Evolutionary conservation across 2,329 filamentous ascomycete species (phyloP).

Genomic region (Immersiporthe knoxdaviesiana): DNA sequence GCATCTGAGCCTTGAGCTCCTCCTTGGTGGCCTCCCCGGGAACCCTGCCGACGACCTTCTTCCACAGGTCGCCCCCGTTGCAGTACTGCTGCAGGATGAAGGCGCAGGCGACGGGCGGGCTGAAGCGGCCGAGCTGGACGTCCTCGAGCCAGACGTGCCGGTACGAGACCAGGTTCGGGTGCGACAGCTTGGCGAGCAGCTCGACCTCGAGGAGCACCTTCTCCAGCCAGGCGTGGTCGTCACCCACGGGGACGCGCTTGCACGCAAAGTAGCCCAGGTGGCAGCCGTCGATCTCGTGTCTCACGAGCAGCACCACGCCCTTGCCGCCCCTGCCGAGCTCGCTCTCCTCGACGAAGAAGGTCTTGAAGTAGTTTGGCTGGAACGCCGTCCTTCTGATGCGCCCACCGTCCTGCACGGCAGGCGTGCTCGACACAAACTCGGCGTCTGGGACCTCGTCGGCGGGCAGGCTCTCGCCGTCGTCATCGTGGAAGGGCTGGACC

Average conservation of each 20-base stretch:
- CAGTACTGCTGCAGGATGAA: constrained; percentile 99
- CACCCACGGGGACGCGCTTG: constrained; percentile 93
- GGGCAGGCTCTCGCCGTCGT: constrained; percentile 33
- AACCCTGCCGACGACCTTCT: constrained; percentile 76
- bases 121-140: constrained; percentile 80
- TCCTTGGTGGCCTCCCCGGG: constrained; percentile 73
- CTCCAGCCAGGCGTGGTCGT: constrained; percentile 93
- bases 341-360: constrained; percentile 87
- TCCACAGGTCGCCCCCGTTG: constrained; percentile 87
- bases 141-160: constrained; percentile 97
- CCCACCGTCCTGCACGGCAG: constrained; percentile 55
- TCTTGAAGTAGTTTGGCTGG: constrained; percentile 88
- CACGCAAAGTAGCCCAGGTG: constrained; percentile 90
- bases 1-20: constrained; percentile 84
- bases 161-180: constrained; percentile 95
- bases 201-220: constrained; percentile 94
- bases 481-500: constrained; percentile 48
- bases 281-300: constrained; percentile 88
- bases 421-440: constrained; percentile 59
- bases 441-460: constrained; percentile 38
- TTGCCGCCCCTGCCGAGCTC: constrained; percentile 90
- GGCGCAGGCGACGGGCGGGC: constrained; percentile 88
- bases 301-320: constrained; percentile 91
- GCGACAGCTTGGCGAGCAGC: constrained; percentile 85
- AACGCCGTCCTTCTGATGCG: constrained; percentile 87